Conservation (phyloP, 495 filamentous ascomycete species). For the Halenospora varia region DNA sequence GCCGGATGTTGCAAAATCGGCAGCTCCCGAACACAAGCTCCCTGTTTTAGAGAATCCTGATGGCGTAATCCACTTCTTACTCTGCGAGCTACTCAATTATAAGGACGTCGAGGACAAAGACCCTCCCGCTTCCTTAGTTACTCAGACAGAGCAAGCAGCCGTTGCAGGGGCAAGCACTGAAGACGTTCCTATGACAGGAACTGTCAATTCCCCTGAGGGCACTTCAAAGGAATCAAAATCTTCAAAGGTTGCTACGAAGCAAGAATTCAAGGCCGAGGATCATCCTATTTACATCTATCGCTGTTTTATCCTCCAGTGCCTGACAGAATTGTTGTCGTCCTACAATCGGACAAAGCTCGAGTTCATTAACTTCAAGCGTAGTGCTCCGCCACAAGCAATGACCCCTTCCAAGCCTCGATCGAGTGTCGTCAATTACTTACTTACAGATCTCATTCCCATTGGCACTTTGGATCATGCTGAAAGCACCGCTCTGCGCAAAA, state of each 20-base stretch:
- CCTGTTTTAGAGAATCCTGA: slow-evolving; percentile 91
- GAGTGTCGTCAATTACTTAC: slow-evolving; percentile 86
- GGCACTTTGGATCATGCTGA: slow-evolving; percentile 73
- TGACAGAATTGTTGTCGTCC: slow-evolving; percentile 87
- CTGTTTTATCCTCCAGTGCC: slow-evolving; percentile 89
- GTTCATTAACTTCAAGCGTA: slow-evolving; percentile 97
- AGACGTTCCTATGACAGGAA: slow-evolving; percentile 22
- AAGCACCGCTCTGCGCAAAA: slow-evolving; percentile 74
- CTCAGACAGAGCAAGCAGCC: slow-evolving; percentile 16
- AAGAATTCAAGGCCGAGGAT: slow-evolving; percentile 82
- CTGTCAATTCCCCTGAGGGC: slow-evolving; percentile 12
- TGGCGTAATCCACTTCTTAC: slow-evolving; percentile 91
- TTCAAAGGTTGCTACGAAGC: slow-evolving; percentile 65
- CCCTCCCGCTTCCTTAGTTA: slow-evolving; percentile 28
- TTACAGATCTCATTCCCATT: slow-evolving; percentile 78
- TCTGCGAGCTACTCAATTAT: slow-evolving; percentile 91
- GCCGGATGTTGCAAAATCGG: slow-evolving; percentile 55
- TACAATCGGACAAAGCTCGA: slow-evolving; percentile 95
- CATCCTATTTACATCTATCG: slow-evolving; percentile 96
- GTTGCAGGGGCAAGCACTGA: slow-evolving; percentile 22
- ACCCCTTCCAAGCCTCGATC: slow-evolving; percentile 94
- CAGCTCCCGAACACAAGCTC: slow-evolving; percentile 61
- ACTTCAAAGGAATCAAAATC: slow-evolving; percentile 38
- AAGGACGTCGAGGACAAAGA: slow-evolving; percentile 87
- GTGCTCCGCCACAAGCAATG: slow-evolving; percentile 68